phyloP scores from a whole-genome alignment of 1,139 yeast species.

The Blastobotrys persicus region DNA sequence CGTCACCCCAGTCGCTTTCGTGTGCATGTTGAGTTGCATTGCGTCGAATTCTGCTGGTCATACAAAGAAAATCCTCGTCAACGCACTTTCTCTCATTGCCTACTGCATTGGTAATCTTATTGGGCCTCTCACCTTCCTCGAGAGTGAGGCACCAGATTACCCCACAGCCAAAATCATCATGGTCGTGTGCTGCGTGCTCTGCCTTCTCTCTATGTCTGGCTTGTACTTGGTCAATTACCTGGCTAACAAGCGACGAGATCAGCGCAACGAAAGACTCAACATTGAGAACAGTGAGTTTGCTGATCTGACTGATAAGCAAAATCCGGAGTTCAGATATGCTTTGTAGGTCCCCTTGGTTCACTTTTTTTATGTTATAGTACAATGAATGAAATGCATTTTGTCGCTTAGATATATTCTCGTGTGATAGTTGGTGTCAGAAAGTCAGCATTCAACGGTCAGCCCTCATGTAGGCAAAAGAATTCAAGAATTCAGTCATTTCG shows the following conservation, averaged over 20 bases:
- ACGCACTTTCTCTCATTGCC: slow-evolving; percentile 48
- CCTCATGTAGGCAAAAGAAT: too few species aligned
- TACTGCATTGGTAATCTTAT: slow-evolving; percentile 59
- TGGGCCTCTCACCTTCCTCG: slow-evolving; percentile 57
- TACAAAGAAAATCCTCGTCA: slow-evolving; percentile 52
- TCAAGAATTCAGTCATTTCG: not conserved
- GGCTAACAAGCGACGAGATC: slow-evolving; percentile 39
- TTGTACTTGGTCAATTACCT: slow-evolving; percentile 35
- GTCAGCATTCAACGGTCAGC: too few species aligned
- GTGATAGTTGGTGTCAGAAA: too few species aligned
- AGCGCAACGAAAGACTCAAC: slow-evolving; percentile 24
- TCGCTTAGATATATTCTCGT: too few species aligned
- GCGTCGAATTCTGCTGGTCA: slow-evolving; percentile 60
- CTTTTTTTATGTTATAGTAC: too few species aligned
- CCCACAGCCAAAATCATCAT: slow-evolving; percentile 43
- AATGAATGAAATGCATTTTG: too few species aligned
- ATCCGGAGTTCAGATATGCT: slow-evolving; percentile 58
- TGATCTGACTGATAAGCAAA: slow-evolving; percentile 62
- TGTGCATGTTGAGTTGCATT: slow-evolving; percentile 49
- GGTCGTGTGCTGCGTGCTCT: slow-evolving; percentile 38
- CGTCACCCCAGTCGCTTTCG: slow-evolving; percentile 43
- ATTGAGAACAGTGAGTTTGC: slow-evolving; percentile 45
- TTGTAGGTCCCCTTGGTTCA: too few species aligned
- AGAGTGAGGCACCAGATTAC: slow-evolving; percentile 53
- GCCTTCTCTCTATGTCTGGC: slow-evolving; percentile 28